Evolutionary conservation across 441 rosid species (phyloP).

Genomic region (Pelargonium fulgidum): DNA sequence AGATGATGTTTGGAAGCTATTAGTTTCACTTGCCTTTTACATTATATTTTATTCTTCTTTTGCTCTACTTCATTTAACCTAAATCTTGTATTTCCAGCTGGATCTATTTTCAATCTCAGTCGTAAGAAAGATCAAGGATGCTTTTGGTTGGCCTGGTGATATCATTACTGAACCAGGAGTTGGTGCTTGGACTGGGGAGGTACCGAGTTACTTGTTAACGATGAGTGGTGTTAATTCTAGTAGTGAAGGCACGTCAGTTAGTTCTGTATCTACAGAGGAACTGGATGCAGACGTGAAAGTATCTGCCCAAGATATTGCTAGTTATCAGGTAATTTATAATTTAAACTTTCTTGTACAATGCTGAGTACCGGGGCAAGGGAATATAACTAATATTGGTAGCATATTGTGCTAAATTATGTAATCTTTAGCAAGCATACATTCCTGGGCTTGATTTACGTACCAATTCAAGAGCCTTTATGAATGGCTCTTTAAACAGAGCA

Average conservation of each 20-base stretch:
- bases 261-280: conserved; percentile 33
- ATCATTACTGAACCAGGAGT: conserved; percentile 30
- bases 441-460: not conserved
- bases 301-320: conserved; percentile 57
- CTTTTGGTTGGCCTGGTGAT: conserved; percentile 52
- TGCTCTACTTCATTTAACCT: conserved; percentile 17
- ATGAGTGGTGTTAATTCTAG: conserved; percentile 26
- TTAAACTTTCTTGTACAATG: not conserved
- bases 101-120: conserved; percentile 38
- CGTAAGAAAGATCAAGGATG: conserved; percentile 56
- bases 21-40: not conserved
- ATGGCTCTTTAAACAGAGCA: not conserved
- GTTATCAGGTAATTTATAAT: conserved; percentile 52
- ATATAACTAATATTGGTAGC: not conserved
- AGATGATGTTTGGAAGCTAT: not conserved
- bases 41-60: conserved; percentile 8
- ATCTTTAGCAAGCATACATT: not conserved
- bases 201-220: conserved; percentile 53
- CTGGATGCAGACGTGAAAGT: conserved; percentile 41
- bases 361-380: not conserved
- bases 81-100: conserved; percentile 34
- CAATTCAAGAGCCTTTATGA: not conserved
- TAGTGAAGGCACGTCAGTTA: conserved; percentile 26
- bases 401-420: not conserved
- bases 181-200: conserved; percentile 62